These are phyloP conservation scores for Mycena citricolor DNA, from an alignment of 1,284 basidiomycete species.

Conservation along the genomic window DNA sequence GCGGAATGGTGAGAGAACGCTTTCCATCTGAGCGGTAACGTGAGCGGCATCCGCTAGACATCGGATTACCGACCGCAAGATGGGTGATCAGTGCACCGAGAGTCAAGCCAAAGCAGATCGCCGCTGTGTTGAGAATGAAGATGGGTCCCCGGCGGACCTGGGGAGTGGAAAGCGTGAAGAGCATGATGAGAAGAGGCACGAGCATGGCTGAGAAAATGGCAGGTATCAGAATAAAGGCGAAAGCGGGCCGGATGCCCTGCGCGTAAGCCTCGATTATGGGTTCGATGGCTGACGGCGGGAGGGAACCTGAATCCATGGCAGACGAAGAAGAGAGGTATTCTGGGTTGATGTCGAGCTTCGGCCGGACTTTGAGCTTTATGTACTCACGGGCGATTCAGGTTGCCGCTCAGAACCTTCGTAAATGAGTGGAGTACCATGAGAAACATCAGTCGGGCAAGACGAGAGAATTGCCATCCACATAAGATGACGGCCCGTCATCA, in stretches of 20 bases:
- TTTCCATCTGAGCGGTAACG: background rate
- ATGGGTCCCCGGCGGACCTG: constrained; percentile 27
- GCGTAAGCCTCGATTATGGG: constrained; percentile 11
- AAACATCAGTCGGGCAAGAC: too few relatives aligned
- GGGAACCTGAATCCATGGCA: too few relatives aligned
- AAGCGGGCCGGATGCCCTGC: constrained; percentile 2
- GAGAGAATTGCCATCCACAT: too few relatives aligned
- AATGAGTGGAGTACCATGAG: too few relatives aligned
- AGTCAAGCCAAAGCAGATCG: constrained; percentile 26
- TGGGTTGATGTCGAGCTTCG: too few relatives aligned
- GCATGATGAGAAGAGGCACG: constrained; percentile 30
- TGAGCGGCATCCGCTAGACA: too few relatives aligned
- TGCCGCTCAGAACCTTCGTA: too few relatives aligned
- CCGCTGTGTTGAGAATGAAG: constrained; percentile 32
- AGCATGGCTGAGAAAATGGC: constrained; percentile 25
- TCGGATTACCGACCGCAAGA: background rate
- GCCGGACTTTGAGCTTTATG: too few relatives aligned
- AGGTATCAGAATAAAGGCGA: constrained; percentile 8
- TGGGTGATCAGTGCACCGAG: constrained; percentile 19
- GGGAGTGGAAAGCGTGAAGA: constrained; percentile 33
- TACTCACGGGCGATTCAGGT: too few relatives aligned
- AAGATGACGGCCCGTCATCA: too few relatives aligned
- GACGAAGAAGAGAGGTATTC: too few relatives aligned
- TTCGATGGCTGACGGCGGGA: too few relatives aligned
- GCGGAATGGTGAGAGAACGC: constrained; percentile 1